These are phyloP conservation scores for Hyphodiscus hymeniophilus DNA, from an alignment of 495 filamentous ascomycete species.

Conservation along the genomic window DNA sequence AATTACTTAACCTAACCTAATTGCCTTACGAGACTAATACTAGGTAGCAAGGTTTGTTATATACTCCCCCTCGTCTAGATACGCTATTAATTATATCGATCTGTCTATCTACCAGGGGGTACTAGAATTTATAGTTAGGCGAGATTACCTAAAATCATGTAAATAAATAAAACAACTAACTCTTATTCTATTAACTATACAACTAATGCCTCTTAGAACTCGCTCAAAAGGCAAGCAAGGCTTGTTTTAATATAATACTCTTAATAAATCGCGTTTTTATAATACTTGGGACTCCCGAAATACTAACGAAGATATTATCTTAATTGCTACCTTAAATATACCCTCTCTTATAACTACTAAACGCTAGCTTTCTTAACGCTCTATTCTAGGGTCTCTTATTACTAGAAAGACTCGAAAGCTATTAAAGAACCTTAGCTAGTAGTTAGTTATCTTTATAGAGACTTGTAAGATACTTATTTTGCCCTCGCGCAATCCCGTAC, in stretches of 20 bases:
- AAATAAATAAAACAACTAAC: too few species aligned
- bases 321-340: not conserved
- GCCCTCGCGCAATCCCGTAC: constrained; percentile 4
- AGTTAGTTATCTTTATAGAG: not conserved
- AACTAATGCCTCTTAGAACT: too few species aligned
- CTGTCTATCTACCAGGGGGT: too few species aligned
- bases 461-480: constrained; percentile 3
- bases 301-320: not conserved
- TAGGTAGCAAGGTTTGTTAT: too few species aligned
- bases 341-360: not conserved
- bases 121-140: too few species aligned
- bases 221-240: too few species aligned
- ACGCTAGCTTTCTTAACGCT: constrained; percentile 5
- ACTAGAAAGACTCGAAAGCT: not conserved
- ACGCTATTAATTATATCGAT: too few species aligned
- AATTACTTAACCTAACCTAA: too few species aligned
- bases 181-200: too few species aligned
- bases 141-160: too few species aligned
- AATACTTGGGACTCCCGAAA: not conserved
- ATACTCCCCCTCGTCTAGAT: too few species aligned
- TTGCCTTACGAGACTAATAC: too few species aligned
- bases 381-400: not conserved
- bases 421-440: not conserved
- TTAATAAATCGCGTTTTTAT: not conserved
- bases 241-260: constrained; percentile 2